A percentile compares a stretch with the other conserved stretches of the same genome.
Evolutionary conservation across 768 basidiomycete species (phyloP).

Genomic region (Hemileccinum impolitum): DNA sequence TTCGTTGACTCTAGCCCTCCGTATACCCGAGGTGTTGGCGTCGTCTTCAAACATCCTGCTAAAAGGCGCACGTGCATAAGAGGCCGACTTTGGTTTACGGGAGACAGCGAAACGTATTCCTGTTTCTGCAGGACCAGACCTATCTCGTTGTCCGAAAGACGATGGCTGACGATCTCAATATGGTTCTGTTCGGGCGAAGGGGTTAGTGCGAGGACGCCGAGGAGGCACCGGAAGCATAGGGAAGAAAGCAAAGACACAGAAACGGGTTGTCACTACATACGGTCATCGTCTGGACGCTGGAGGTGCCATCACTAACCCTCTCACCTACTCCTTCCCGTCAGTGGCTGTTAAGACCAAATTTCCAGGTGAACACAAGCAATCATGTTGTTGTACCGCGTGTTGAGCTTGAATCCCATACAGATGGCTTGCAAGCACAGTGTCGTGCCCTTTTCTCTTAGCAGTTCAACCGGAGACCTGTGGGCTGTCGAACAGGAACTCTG

Average conservation of each 20-base stretch:
- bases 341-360: neutral
- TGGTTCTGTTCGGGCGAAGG: slow-evolving; percentile 1
- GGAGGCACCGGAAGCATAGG: slow-evolving; percentile 8
- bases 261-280: slow-evolving; percentile 27
- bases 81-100: slow-evolving; percentile 25
- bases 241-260: slow-evolving; percentile 9
- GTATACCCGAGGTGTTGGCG: slow-evolving; percentile 21
- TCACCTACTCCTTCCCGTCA: neutral
- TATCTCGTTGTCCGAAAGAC: neutral
- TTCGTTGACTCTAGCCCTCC: slow-evolving; percentile 14
- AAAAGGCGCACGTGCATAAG: slow-evolving; percentile 31
- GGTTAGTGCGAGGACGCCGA: neutral
- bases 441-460: neutral
- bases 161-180: neutral
- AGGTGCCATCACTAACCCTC: no score
- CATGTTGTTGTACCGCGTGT: neutral
- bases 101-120: slow-evolving; percentile 31
- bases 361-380: neutral
- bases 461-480: neutral
- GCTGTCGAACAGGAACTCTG: neutral
- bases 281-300: no score
- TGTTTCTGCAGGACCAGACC: neutral
- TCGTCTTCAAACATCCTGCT: slow-evolving; percentile 19
- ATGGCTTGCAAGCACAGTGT: neutral
- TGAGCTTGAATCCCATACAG: neutral